Conservation (phyloP, 345 rosid genomes). For the Raphanus sativus region DNA sequence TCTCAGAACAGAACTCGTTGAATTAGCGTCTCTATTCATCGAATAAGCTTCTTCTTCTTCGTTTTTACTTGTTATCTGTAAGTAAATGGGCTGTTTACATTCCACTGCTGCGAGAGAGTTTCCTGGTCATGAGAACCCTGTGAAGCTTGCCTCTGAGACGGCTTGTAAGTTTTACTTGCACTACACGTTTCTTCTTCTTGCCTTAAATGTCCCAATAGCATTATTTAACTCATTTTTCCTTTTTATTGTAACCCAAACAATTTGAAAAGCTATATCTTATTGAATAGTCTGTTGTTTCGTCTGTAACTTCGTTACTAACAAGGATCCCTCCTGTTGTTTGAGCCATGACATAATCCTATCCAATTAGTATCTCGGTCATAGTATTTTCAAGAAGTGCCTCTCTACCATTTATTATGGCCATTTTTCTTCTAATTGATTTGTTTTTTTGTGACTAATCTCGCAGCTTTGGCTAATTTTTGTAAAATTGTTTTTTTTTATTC, state of each 20-base stretch:
- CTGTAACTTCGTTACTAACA: not conserved
- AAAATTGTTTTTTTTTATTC: constrained; percentile 9
- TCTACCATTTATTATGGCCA: not conserved
- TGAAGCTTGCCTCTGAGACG: constrained; percentile 82
- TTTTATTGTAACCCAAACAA: not conserved
- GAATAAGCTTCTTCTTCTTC: not conserved
- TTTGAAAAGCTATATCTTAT: not conserved
- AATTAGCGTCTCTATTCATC: not conserved
- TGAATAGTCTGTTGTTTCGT: not conserved
- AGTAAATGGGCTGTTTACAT: constrained; percentile 85
- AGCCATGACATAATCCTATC: not conserved
- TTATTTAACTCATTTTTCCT: too few relatives aligned
- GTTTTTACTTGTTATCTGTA: constrained; percentile 20
- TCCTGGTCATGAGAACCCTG: constrained; percentile 82
- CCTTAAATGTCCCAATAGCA: not conserved
- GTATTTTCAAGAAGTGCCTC: constrained; percentile 5
- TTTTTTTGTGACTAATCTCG: not conserved
- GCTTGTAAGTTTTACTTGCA: constrained; percentile 66
- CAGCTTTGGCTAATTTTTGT: not conserved
- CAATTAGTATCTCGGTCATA: not conserved
- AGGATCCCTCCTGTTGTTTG: not conserved
- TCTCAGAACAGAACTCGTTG: not conserved
- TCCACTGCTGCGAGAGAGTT: constrained; percentile 66
- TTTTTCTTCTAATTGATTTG: too few relatives aligned
- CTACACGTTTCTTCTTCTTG: constrained; percentile 17